Base-by-base conservation (phyloP, 2,329 filamentous ascomycete species). In the Aureobasidium mangrovei region DNA sequence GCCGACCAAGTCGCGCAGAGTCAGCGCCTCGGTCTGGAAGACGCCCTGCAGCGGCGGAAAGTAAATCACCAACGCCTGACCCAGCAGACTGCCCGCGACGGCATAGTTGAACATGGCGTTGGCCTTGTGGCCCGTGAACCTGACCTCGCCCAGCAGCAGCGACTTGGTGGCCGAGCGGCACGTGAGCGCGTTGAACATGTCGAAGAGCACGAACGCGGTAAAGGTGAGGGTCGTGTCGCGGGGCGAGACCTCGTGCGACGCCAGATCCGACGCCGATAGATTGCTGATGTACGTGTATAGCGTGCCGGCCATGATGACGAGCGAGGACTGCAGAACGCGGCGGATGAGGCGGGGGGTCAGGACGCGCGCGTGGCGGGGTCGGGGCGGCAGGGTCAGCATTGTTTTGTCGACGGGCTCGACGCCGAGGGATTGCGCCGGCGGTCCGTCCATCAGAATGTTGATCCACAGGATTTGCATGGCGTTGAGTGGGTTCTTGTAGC, bases 381-480 rank as follows among this genome's bases (percentile, higher is more conserved):
- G 84, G 59, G 93, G 94, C 1, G 91, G 91, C 24, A 88, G 85
- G 58, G 81, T 85, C 88, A 98, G 96, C 52, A 98, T 89, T 58
- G 91, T 86, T 29, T 88, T 89, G 66, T 97, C 93, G 44, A 98
- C 93, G 18, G 85, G 85, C 68, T 98, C 93, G 35, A 98, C 93
- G 38, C 93, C 94, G 1, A 98, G 83, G 8, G 93, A 98, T 71
- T 98, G 93, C 1, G 93, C 93, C 1, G 93, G 93, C 12, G 93
- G 93, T 7, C 94, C 93, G 71, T 98, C 94, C 94, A 98, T 98
- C 63, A 98, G 91, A 66, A 98, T 97, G 68, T 98, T 98, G 65
- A 98, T 98, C 93, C 93, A 98, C 40, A 98, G 79, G 74, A 98
- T 98, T 74, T 98, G 93, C 93, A 98, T 98, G 47, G 93, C 90